phyloP scores from a whole-genome alignment of 495 filamentous ascomycete species.

The Penicillium ucsense region DNA sequence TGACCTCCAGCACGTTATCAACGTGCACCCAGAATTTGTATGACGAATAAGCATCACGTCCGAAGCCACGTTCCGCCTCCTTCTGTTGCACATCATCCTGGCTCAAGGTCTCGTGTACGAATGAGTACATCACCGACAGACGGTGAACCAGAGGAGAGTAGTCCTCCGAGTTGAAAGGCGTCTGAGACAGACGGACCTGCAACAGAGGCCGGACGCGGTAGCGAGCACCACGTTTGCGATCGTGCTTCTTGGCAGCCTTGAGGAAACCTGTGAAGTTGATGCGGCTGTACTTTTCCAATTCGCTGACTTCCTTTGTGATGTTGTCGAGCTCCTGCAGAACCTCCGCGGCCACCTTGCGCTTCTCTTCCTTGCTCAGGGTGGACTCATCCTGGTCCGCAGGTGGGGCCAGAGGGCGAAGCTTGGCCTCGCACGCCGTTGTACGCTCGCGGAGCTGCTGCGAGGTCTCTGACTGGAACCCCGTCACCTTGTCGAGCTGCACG shows the following conservation, averaged over 20 bases:
- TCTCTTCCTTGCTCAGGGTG: slow-evolving; percentile 30
- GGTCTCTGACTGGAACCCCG: slow-evolving; percentile 73
- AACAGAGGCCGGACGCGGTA: slow-evolving; percentile 87
- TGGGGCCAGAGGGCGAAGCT: slow-evolving; percentile 38
- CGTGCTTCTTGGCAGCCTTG: slow-evolving; percentile 98
- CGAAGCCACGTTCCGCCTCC: slow-evolving; percentile 31
- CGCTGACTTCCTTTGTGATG: slow-evolving; percentile 83
- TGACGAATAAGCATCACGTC: slow-evolving; percentile 66
- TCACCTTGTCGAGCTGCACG: slow-evolving; percentile 89
- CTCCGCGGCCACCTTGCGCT: slow-evolving; percentile 49
- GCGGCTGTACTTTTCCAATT: slow-evolving; percentile 88
- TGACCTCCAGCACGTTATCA: slow-evolving; percentile 92
- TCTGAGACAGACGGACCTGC: slow-evolving; percentile 73
- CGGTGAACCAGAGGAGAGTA: slow-evolving; percentile 82
- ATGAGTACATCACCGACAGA: slow-evolving; percentile 90
- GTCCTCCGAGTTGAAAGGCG: slow-evolving; percentile 92
- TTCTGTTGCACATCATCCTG: slow-evolving; percentile 41
- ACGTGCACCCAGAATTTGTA: slow-evolving; percentile 97
- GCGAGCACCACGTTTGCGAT: slow-evolving; percentile 69
- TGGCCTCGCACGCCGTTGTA: slow-evolving; percentile 44
- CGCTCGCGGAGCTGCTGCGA: slow-evolving; percentile 62
- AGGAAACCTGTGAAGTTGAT: slow-evolving; percentile 97
- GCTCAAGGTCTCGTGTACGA: slow-evolving; percentile 68
- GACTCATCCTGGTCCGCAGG: slow-evolving; percentile 19
- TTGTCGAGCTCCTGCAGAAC: slow-evolving; percentile 69